Base-by-base conservation (phyloP, 371 early-diverging fungal genomes). In the Circinella umbellata region DNA sequence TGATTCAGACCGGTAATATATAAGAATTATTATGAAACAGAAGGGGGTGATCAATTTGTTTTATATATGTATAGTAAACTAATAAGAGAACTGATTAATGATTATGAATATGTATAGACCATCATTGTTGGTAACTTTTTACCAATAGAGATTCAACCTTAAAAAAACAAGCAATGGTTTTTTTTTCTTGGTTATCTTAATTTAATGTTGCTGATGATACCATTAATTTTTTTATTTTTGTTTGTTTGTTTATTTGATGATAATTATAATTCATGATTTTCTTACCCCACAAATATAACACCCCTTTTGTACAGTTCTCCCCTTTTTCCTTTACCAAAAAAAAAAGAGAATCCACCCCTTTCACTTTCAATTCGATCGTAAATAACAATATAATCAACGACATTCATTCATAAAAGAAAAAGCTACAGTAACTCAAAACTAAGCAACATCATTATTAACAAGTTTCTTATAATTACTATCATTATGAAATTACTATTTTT, bases 121-220 rank as follows among this genome's bases (percentile, higher is more conserved):
- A 86, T 84, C 5, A 91, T 94, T 63, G 91, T 90, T 18, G 91
- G 92, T 55, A 94, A 95, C 76, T 95, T 95, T 77, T 82, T 95
- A 68, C 92, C 93, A 11, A 83, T 91, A 48, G 65, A 64, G 20
- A 35, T 67, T 27, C 59, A 67, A 20, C 54, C 38, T 20, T 51
- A 39, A 66, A 42, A 42, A 42, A 42, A 42, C 9, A 42, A 47
- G 47, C 27, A 27, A 37, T n/a, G n/a, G 11, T 27, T 42, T 63
- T 47, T n/a, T 57, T 57, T 57, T 14, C 51, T 13, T 5, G 8
- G 14, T 51, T 14, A 13, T 51, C 5, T n/a, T 13, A 4, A 51
- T n/a, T 42, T 42, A 11, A 42, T 11, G 42, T 9, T 11, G 42
- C 1, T 11, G 42, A 42, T 42, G 42, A 42, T 42, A 42, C 42